Percentiles rank a stretch among this genome's conserved stretches.
phyloP scores from a whole-genome alignment of 352 stramenopile species.

The Albugo laibachii region DNA sequence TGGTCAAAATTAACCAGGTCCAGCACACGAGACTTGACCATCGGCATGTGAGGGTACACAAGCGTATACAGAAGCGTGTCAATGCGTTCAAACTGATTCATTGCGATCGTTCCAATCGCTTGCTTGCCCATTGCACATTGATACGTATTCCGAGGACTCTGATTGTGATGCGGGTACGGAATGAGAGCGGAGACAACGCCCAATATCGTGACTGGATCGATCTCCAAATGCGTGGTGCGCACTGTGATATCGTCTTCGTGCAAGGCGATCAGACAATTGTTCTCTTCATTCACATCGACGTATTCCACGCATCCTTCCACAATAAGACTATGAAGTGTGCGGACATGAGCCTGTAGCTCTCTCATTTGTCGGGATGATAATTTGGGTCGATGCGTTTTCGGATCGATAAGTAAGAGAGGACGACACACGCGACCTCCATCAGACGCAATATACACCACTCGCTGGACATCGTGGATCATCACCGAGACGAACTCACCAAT shows the following conservation, averaged over 20 bases:
- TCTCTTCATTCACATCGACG: slow-evolving; percentile 99
- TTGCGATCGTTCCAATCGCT: slow-evolving; percentile 96
- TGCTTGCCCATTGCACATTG: slow-evolving; percentile 99
- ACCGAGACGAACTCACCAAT: slow-evolving; percentile 97
- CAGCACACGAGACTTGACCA: slow-evolving; percentile 97
- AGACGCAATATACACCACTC: slow-evolving; percentile 95
- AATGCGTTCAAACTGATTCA: slow-evolving; percentile 99
- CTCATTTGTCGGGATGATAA: slow-evolving; percentile 93
- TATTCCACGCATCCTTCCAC: slow-evolving; percentile 97
- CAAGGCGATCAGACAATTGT: slow-evolving; percentile 97
- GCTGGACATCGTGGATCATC: slow-evolving; percentile 95
- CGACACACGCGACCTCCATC: slow-evolving; percentile 96
- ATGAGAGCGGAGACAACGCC: slow-evolving; percentile 97
- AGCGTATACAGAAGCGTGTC: slow-evolving; percentile 98
- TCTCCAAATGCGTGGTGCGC: slow-evolving; percentile 96
- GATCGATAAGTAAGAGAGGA: slow-evolving; percentile 90
- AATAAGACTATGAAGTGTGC: slow-evolving; percentile 70
- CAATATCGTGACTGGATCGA: slow-evolving; percentile 98
- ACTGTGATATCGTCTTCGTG: slow-evolving; percentile 82
- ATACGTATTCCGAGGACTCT: slow-evolving; percentile 98
- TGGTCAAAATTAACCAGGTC: slow-evolving; percentile 98
- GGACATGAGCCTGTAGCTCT: slow-evolving; percentile 57
- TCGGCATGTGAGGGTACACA: slow-evolving; percentile 98
- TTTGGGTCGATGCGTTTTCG: slow-evolving; percentile 69
- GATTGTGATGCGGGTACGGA: slow-evolving; percentile 98